Evolutionary conservation across 148 eudicot genomes (phyloP).

Genomic region (Chenopodium berlandieri): DNA sequence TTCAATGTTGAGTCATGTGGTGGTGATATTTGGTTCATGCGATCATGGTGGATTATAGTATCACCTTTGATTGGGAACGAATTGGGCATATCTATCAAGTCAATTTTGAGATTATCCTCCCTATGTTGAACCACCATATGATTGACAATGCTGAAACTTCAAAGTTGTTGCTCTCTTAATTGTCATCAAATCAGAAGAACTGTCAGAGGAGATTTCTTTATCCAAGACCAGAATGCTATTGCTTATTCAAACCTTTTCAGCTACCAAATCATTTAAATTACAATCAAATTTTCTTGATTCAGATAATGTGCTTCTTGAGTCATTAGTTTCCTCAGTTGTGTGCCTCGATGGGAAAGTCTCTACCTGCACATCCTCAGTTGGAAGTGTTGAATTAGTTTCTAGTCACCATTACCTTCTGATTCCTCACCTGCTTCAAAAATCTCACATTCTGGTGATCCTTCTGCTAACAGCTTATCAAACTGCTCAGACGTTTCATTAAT

Average conservation of each 20-base stretch:
- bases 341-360: slow-evolving; percentile 70
- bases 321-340: slow-evolving; percentile 29
- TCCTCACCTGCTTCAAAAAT: slow-evolving; percentile 26
- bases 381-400: slow-evolving; percentile 14
- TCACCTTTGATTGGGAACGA: slow-evolving; percentile 20
- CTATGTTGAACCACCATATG: slow-evolving; percentile 24
- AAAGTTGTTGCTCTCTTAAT: slow-evolving; percentile 23
- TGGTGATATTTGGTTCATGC: slow-evolving; percentile 14
- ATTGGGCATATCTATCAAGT: slow-evolving; percentile 28
- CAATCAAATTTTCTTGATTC: slow-evolving; percentile 14
- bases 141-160: slow-evolving; percentile 19
- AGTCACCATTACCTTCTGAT: slow-evolving; percentile 21
- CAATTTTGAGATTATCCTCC: slow-evolving; percentile 14
- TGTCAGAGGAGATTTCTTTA: neutral
- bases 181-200: slow-evolving; percentile 26
- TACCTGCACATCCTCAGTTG: slow-evolving; percentile 36
- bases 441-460: slow-evolving; percentile 20
- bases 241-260: slow-evolving; percentile 19
- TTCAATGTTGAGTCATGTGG: slow-evolving; percentile 1
- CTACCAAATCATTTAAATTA: slow-evolving; percentile 28
- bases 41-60: slow-evolving; percentile 9
- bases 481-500: slow-evolving; percentile 33
- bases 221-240: slow-evolving; percentile 18
- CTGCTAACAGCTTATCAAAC: slow-evolving; percentile 18
- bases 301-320: slow-evolving; percentile 27